These are phyloP conservation scores for Penicillium subrubescens DNA, from an alignment of 495 filamentous ascomycete species.

Conservation along the genomic window DNA sequence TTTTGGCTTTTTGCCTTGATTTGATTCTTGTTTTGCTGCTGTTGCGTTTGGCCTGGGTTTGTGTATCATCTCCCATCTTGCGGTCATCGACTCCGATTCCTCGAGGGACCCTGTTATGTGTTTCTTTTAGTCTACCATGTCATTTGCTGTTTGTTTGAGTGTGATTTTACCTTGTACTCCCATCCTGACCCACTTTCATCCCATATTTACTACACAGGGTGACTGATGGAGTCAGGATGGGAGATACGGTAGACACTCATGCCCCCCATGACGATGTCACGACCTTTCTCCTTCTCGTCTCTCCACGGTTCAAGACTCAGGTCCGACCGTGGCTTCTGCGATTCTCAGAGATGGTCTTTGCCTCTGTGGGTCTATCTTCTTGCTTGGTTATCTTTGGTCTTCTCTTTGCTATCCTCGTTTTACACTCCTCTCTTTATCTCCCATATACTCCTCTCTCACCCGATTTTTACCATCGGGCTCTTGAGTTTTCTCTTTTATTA, in stretches of 20 bases:
- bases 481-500: background rate
- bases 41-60: background rate
- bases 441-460: background rate
- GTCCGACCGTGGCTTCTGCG: constrained; percentile 28
- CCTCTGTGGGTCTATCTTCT: constrained; percentile 8
- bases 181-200: background rate
- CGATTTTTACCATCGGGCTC: background rate
- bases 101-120: constrained; percentile 7
- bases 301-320: constrained; percentile 8
- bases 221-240: constrained; percentile 3
- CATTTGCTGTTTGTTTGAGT: background rate
- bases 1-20: background rate
- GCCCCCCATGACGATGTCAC: constrained; percentile 32
- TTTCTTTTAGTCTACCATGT: background rate
- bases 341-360: constrained; percentile 29
- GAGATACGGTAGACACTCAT: background rate
- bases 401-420: background rate
- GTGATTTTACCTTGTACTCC: background rate
- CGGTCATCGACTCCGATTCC: constrained; percentile 7
- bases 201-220: background rate
- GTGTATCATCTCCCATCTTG: constrained; percentile 25
- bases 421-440: background rate
- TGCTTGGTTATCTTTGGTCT: background rate
- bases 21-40: background rate
- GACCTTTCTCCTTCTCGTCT: constrained; percentile 33